phyloP scores from a whole-genome alignment of 2,329 filamentous ascomycete genomes.

The Passalora sequoiae region DNA sequence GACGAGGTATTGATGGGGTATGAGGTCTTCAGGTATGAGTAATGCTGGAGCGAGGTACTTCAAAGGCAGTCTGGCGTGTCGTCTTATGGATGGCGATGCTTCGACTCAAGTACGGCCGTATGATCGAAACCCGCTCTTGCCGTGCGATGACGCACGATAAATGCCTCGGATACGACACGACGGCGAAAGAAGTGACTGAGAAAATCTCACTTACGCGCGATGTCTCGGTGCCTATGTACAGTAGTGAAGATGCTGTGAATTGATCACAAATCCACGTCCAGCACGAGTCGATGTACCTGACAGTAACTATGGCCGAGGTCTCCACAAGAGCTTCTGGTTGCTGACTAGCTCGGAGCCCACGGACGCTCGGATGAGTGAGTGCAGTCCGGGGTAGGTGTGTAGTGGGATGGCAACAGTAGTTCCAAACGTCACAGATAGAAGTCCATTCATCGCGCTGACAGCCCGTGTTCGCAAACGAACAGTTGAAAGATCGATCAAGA shows the following conservation, averaged over 20 bases:
- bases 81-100: neutral
- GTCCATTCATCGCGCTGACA: too few relatives aligned
- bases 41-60: neutral
- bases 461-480: too few relatives aligned
- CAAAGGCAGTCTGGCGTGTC: neutral
- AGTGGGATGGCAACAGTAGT: too few relatives aligned
- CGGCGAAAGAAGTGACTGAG: neutral
- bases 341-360: neutral
- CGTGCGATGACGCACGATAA: neutral
- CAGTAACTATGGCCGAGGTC: neutral
- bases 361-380: too few relatives aligned
- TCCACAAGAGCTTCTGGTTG: neutral
- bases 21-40: neutral
- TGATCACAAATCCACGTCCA: neutral
- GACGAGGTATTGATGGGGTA: neutral
- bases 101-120: neutral
- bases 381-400: neutral
- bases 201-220: neutral
- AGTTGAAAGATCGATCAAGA: too few relatives aligned
- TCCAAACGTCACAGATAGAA: too few relatives aligned
- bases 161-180: neutral
- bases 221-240: neutral
- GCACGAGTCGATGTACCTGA: neutral
- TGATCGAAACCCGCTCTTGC: neutral
- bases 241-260: neutral